Evolutionary conservation across 495 filamentous ascomycete genomes (phyloP), one percentile per base, ranked within the genome.

Genomic region (Aspergillus coremiiformis): DNA sequence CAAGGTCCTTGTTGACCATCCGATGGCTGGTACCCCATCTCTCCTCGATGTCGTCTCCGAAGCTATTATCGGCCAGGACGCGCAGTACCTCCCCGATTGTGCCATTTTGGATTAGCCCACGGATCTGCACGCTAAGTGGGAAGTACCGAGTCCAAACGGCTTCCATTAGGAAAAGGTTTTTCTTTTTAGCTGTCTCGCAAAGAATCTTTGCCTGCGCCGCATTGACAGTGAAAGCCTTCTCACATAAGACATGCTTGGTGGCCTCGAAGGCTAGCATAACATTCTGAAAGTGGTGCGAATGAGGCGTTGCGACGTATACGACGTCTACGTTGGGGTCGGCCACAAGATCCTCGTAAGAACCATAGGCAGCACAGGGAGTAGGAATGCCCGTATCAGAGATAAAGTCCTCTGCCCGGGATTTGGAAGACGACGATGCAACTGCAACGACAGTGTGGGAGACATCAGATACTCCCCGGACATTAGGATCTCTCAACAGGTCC

Each of bases 61-160:
- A 75, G 59, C 75, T 79, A 3, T 75, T 75, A 68, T 95, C 91
- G 26, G 90, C 86, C 54, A 82, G 75, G 1, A 88, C 86, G 23
- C 90, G 79, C 30, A 86, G 78, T 4, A 96, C 84, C 39, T 82
- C 80, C 7, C 92, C 91, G 56, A 96, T 84, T 49, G 72, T 76
- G 1, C 86, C 85, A 1, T 76, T 71, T 48, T 75, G 68, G 49
- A 94, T 84, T 58, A 89, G 59, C 47, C 89, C 76, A 33, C 89
- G 69, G 19, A 96, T 69, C 66, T 92, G 82, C 50, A 86, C 79
- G 56, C 81, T 85, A 4, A 92, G 66, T 1, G 92, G 92, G 74
- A 95, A 94, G 66, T 87, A 93, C 20, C 92, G 74, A 33, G 91
- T 96, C 92, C 93, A 96, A 11, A 96, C 87, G 15, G 91, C 91